Evolutionary conservation across 495 filamentous ascomycete genomes (phyloP), one percentile per base, ranked within the genome.

Genomic region (Apiosordaria backusii): DNA sequence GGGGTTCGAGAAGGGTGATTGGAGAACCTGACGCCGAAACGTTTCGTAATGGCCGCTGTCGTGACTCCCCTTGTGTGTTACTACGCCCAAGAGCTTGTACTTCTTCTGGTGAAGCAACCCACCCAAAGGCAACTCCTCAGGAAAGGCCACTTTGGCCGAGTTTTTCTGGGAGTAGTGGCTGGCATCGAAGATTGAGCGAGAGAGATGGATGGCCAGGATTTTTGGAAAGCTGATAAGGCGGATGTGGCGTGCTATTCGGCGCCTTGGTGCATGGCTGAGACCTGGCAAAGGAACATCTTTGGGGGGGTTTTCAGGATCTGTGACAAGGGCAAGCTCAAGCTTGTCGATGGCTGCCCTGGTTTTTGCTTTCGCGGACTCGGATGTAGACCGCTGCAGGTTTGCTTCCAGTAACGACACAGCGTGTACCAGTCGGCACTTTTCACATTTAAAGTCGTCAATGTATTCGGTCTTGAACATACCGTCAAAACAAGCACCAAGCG

Each of bases 41-140:
- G 93, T 92, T 75, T 99, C 95, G 77, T 99, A 99, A 75, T 99
- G 95, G 1, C 95, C 95, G 65, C 92, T 96, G 70, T 97, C 88
- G 77, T 99, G 95, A 66, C 90, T 96, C 21, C 95, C 95, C 72
- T 96, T 97, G 73, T 99, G 95, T 26, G 90, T 95, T 59, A 99
- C 90, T 53, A 96, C 87, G 13, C 89, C 91, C 2, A 96, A 86
- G 3, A 99, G 84, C 70, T 88, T 92, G 81, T 96, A 99, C 68
- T 84, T 89, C 64, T 86, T 89, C 67, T 88, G 88, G 60, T 87
- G 85, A 21, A 96, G 78, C 19, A 98, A 82, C 2, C 92, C 88
- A 19, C 95, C 95, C 6, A 99, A 80, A 0, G 88, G 84, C 21
- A 98, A 79, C 5, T 82, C 83, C 76, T 98, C 95, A 1, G 92